Conservation (phyloP, 2,329 filamentous ascomycete species). For the Phyllosticta ampelicida region DNA sequence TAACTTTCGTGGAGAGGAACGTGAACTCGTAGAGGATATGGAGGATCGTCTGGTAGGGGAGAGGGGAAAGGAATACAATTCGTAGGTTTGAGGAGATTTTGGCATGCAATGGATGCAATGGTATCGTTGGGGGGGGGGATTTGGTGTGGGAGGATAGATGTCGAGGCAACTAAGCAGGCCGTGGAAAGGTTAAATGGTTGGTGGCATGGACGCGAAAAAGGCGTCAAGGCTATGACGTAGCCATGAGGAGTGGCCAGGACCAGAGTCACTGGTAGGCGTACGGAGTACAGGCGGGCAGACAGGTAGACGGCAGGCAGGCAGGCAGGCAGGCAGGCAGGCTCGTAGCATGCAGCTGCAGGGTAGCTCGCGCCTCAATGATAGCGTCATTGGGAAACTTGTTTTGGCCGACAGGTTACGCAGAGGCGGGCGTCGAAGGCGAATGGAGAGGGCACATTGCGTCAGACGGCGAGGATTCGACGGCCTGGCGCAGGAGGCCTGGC, state of each 20-base stretch:
- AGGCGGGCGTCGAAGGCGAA: background rate
- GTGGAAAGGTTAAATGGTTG: slow-evolving; percentile 5
- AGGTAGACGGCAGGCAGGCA: too few species aligned
- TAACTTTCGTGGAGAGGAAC: slow-evolving; percentile 10
- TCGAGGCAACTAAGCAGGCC: background rate
- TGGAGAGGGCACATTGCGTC: slow-evolving; percentile 8
- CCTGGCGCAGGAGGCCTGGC: slow-evolving; percentile 1
- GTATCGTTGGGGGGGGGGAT: slow-evolving; percentile 15
- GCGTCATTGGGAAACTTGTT: slow-evolving; percentile 26
- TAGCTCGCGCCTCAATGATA: slow-evolving; percentile 24
- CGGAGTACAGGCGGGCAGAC: slow-evolving; percentile 5
- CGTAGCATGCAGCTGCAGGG: slow-evolving; percentile 20
- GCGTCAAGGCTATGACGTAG: slow-evolving; percentile 24
- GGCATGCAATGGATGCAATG: slow-evolving; percentile 36
- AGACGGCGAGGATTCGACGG: slow-evolving; percentile 1
- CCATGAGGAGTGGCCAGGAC: slow-evolving; percentile 2
- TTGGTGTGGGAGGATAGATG: slow-evolving; percentile 7
- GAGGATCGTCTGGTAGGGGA: slow-evolving; percentile 30
- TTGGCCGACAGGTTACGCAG: slow-evolving; percentile 15
- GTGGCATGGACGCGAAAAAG: background rate
- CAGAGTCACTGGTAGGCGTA: slow-evolving; percentile 1
- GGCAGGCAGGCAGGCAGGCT: background rate
- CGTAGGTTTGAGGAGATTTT: slow-evolving; percentile 37
- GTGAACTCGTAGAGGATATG: slow-evolving; percentile 16
- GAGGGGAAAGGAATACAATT: slow-evolving; percentile 42